phyloP scores from a whole-genome alignment of 2,329 filamentous ascomycete genomes.

The Stagonosporopsis cucurbitacearum region DNA sequence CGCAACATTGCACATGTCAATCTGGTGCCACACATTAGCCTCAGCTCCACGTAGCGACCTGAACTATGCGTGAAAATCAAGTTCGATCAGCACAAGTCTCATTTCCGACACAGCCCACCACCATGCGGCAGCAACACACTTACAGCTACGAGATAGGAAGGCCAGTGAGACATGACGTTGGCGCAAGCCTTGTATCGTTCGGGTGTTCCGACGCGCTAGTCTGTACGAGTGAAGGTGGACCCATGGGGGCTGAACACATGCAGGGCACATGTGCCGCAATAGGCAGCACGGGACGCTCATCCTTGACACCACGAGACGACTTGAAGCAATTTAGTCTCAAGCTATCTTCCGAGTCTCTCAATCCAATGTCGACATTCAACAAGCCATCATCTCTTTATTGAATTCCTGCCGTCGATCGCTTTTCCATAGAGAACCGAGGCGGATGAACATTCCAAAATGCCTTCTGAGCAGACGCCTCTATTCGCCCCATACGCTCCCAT shows the following conservation, averaged over 20 bases:
- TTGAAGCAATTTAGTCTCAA: not conserved
- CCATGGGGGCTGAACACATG: constrained; percentile 5
- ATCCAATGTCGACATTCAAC: not conserved
- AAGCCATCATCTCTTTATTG: not conserved
- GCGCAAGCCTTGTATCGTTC: not conserved
- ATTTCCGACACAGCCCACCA: not conserved
- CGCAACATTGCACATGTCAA: not conserved
- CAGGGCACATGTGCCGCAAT: constrained; percentile 5
- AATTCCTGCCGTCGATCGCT: not conserved
- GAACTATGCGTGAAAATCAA: not conserved
- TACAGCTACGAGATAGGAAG: not conserved
- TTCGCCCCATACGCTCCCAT: constrained; percentile 3
- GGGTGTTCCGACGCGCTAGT: constrained; percentile 9
- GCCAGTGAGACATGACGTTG: not conserved
- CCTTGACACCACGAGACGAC: not conserved
- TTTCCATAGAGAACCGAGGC: not conserved
- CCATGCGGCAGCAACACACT: too few species aligned
- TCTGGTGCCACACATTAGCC: not conserved
- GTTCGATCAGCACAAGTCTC: not conserved
- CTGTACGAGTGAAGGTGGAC: constrained; percentile 3
- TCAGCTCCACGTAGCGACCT: not conserved
- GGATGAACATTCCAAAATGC: not conserved
- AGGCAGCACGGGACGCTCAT: not conserved
- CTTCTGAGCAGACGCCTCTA: constrained; percentile 1
- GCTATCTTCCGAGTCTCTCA: not conserved